Evolutionary conservation across 2,329 filamentous ascomycete genomes (phyloP), one percentile per base, ranked within the genome.

Genomic region (Plectosphaerella plurivora): DNA sequence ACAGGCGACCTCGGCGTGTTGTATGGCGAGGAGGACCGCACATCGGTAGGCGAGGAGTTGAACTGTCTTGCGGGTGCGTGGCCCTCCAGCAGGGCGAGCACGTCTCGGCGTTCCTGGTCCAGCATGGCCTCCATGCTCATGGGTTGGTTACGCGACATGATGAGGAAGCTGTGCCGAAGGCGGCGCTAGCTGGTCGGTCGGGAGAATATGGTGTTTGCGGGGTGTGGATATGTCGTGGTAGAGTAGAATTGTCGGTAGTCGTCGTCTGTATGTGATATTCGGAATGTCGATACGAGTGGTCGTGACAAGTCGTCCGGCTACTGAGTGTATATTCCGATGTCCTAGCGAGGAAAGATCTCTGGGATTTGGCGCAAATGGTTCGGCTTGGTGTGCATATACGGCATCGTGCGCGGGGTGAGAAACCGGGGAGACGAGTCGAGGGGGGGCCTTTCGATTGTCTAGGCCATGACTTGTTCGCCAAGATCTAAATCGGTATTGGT

Each of bases 111-210:
- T 75, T 93, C 89, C 73, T 91, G 86, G 65, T 91, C 88, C 57
- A 91, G 76, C 59, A 86, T 82, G 47, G 86, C 82, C 71, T 91
- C 88, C 63, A 92, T 82, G 63, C 87, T 91, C 86, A 90, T 90
- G 18, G 74, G 73, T 49, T 71, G 69, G 48, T 64, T 46, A 18
- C 57, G 62, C 47, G 66, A 58, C 68, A 70, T 71, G 53, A 25
- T 60, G 63, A 20, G 7, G 41, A 33, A 33, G 28, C 28, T 33
- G 28, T 9, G 28, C n/a, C 22, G n/a, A 51, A 45, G 20, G 41
- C 24, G 47, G 20, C 10, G 22, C 14, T 24, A 36, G 37, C 33
- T n/a, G 45, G 14, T 28, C 5, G 47, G 25, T 18, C 11, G 47
- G 18, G 28, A 15, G 16, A 35, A 47, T 16, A 24, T 39, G 28